A percentile compares a stretch with the other conserved stretches of the same genome.
phyloP scores from a whole-genome alignment of 2,329 filamentous ascomycete species.

The Atkinsonella hypoxylon region DNA sequence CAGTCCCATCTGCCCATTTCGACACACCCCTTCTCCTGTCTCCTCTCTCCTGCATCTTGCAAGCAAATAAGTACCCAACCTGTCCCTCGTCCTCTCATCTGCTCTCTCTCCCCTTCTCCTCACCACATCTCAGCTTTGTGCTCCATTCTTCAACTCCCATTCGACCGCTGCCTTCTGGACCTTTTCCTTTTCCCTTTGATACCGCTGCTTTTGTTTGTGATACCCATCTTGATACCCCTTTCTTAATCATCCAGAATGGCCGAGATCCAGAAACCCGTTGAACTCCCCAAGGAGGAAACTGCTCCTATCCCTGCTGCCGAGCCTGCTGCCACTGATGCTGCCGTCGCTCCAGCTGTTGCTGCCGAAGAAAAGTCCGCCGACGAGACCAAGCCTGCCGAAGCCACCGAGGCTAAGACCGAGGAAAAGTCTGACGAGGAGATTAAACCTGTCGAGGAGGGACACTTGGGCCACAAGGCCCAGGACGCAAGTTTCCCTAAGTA shows the following conservation, averaged over 20 bases:
- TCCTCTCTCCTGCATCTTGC: slow-evolving; percentile 9
- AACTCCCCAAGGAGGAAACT: slow-evolving; percentile 38
- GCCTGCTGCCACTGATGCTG: slow-evolving; percentile 17
- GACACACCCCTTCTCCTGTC: slow-evolving; percentile 6
- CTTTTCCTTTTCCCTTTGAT: slow-evolving; percentile 26
- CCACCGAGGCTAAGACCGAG: slow-evolving; percentile 27
- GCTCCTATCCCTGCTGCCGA: slow-evolving; percentile 23
- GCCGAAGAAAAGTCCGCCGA: slow-evolving; percentile 29
- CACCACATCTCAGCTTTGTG: slow-evolving; percentile 21
- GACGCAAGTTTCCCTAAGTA: slow-evolving; percentile 79
- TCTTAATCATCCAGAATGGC: slow-evolving; percentile 47
- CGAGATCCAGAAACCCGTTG: slow-evolving; percentile 55
- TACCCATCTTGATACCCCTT: slow-evolving; percentile 34
- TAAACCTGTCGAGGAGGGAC: slow-evolving; percentile 69
- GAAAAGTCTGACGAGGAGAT: slow-evolving; percentile 35
- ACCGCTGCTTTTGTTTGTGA: slow-evolving; percentile 34
- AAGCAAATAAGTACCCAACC: slow-evolving; percentile 31
- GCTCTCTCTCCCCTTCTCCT: slow-evolving; percentile 18
- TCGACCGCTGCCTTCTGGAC: slow-evolving; percentile 22
- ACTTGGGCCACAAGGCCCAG: slow-evolving; percentile 80
- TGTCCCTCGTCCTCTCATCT: slow-evolving; percentile 16
- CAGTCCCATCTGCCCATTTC: neutral
- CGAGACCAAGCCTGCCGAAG: slow-evolving; percentile 23
- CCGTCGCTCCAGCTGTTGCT: slow-evolving; percentile 21
- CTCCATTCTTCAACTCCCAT: slow-evolving; percentile 12